Base-by-base conservation (phyloP, 805 yeast species). In the Candida argentea region DNA sequence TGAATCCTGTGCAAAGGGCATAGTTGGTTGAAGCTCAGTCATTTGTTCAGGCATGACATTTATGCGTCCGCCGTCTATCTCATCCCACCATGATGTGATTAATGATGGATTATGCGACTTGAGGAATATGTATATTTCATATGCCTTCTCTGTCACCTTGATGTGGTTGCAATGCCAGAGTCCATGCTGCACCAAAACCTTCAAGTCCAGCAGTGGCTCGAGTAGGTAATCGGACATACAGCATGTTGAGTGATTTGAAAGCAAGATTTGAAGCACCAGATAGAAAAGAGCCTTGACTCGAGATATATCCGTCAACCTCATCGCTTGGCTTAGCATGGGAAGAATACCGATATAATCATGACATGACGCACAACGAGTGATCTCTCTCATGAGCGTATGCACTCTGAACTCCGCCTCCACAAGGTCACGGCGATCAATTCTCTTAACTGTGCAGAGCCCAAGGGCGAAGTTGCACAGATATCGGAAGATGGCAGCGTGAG, bases 281-380 rank as follows among this genome's bases (percentile, higher is more conserved):
- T 50, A 59, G 33, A 50, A 57, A 13, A 48, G 34, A 14, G 38
- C 30, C 29, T 42, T 46, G 16, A 39, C 27, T 6, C 26, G 30
- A 2, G 26, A 27, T 7, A 31, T 24, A 13, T 41, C 44, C 5
- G 55, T 32, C 7, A 43, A 31, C 10, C 46, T 50, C 9, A 57
- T 46, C 3, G 60, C 61, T 28, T 57, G 52, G 5, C 45, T 37
- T n/a, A 64, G 26, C 33, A 60, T 44, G 2, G 63, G 61, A 3
- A 62, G 34, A 6, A 55, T 31, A 1, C 44, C 49, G 2, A 41
- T 27, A 17, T 49, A 54, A 27, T 59, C 64, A 17, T 46, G 33
- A 27, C 63, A 58, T 4, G 30, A n/a, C 1, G 46, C 35, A 9
- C 36, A 27, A 9, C 26, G 21, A 2, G 32, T 27, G n/a, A 44